Evolutionary conservation across 2,329 filamentous ascomycete genomes (phyloP).

Genomic region (Penicillium capsulatum): DNA sequence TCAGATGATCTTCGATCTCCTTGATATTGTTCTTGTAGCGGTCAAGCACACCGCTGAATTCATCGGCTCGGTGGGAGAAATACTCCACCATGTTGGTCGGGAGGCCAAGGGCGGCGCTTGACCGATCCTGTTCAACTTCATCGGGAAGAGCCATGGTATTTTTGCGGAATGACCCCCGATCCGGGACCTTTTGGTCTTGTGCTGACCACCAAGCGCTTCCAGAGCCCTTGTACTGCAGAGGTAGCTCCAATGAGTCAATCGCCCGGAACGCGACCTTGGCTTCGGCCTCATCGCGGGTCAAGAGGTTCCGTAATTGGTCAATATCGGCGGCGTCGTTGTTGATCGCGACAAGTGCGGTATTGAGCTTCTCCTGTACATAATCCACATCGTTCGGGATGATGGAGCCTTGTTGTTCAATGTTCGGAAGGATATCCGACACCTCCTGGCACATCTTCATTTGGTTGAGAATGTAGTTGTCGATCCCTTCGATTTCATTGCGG

Average conservation of each 20-base stretch:
- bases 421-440: slow-evolving; percentile 66
- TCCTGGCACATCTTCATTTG: slow-evolving; percentile 71
- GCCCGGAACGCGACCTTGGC: slow-evolving; percentile 68
- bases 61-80: slow-evolving; percentile 60
- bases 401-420: slow-evolving; percentile 60
- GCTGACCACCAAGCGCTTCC: slow-evolving; percentile 40
- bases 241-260: slow-evolving; percentile 69
- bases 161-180: slow-evolving; percentile 39
- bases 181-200: slow-evolving; percentile 38
- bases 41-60: slow-evolving; percentile 56
- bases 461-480: slow-evolving; percentile 75
- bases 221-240: slow-evolving; percentile 57
- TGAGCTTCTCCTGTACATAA: slow-evolving; percentile 58
- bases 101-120: slow-evolving; percentile 46
- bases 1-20: slow-evolving; percentile 63
- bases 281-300: slow-evolving; percentile 64
- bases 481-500: slow-evolving; percentile 69
- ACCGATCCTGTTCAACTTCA: slow-evolving; percentile 39
- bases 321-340: slow-evolving; percentile 61
- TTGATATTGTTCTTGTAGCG: slow-evolving; percentile 57
- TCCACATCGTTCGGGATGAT: slow-evolving; percentile 63
- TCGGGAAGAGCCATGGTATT: slow-evolving; percentile 48
- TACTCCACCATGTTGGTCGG: slow-evolving; percentile 60
- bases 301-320: slow-evolving; percentile 52
- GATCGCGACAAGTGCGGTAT: slow-evolving; percentile 60